Percentiles rank a stretch among this genome's conserved stretches.
Conservation (phyloP, 2,329 filamentous ascomycete genomes). For the Coniochaeta prunicola region DNA sequence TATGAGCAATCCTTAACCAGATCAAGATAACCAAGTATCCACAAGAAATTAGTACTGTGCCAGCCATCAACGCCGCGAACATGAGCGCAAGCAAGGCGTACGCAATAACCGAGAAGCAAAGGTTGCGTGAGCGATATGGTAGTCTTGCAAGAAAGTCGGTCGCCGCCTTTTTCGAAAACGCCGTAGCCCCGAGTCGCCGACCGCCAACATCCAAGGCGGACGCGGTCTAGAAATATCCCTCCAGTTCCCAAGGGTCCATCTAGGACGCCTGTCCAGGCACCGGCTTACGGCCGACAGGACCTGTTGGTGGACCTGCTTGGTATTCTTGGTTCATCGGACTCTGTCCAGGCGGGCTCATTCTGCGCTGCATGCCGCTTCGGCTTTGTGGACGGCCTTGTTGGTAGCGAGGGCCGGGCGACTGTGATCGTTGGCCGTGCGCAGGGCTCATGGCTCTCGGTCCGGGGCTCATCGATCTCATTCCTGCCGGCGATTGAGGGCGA, state of each 20-base stretch:
- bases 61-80: neutral
- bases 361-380: slow-evolving; percentile 32
- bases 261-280: slow-evolving; percentile 48
- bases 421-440: slow-evolving; percentile 27
- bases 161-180: neutral
- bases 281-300: slow-evolving; percentile 45
- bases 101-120: neutral
- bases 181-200: neutral
- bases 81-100: neutral
- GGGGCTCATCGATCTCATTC: slow-evolving; percentile 24
- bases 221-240: neutral
- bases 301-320: slow-evolving; percentile 25
- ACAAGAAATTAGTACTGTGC: neutral
- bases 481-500: slow-evolving; percentile 27
- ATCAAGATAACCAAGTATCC: neutral
- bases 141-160: neutral
- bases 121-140: neutral
- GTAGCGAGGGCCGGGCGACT: slow-evolving; percentile 37
- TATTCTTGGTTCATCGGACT: slow-evolving; percentile 35
- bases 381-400: slow-evolving; percentile 30
- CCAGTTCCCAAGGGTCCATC: slow-evolving; percentile 2
- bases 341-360: slow-evolving; percentile 35
- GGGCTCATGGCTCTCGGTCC: slow-evolving; percentile 25
- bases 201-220: neutral
- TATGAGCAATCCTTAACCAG: neutral